Evolutionary conservation across 306 rosid genomes (phyloP).

Genomic region (Acacia crassicarpa): DNA sequence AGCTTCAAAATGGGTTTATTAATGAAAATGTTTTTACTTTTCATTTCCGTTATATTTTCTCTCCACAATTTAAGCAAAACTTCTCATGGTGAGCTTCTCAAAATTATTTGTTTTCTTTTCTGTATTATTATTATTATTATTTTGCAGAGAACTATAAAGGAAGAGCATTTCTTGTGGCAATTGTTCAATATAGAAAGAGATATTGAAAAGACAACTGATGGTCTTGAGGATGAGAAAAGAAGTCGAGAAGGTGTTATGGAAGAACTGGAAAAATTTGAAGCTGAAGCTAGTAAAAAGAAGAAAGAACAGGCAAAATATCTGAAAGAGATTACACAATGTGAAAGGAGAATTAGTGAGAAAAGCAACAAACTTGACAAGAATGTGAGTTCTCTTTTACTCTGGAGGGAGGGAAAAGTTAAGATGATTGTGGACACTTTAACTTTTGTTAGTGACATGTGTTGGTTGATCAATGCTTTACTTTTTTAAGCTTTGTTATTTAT

Average conservation of each 20-base stretch:
- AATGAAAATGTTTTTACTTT: slow-evolving; percentile 3
- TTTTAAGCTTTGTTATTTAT: slow-evolving; percentile 24
- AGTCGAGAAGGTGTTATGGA: slow-evolving; percentile 67
- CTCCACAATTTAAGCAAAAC: slow-evolving; percentile 14
- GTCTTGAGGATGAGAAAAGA: slow-evolving; percentile 72
- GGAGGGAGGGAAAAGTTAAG: background rate
- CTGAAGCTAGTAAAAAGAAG: slow-evolving; percentile 78
- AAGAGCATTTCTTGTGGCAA: slow-evolving; percentile 92
- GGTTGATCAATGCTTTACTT: slow-evolving; percentile 7
- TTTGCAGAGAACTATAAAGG: slow-evolving; percentile 80
- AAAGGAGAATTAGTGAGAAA: slow-evolving; percentile 78
- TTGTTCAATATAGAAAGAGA: slow-evolving; percentile 78
- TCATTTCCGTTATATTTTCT: slow-evolving; percentile 19
- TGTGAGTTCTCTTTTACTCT: slow-evolving; percentile 56
- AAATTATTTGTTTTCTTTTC: slow-evolving; percentile 18
- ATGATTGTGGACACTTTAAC: background rate
- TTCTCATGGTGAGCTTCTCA: slow-evolving; percentile 23
- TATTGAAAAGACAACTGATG: slow-evolving; percentile 58
- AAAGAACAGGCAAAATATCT: slow-evolving; percentile 80
- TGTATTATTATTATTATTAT: background rate
- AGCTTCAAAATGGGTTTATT: slow-evolving; percentile 16
- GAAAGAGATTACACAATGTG: slow-evolving; percentile 71
- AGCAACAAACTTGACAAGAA: slow-evolving; percentile 79
- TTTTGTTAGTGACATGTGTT: slow-evolving; percentile 15
- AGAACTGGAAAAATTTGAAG: slow-evolving; percentile 68